These are phyloP conservation scores for Silybum marianum DNA, from an alignment of 129 eudicot genomes.

Conservation along the genomic window DNA sequence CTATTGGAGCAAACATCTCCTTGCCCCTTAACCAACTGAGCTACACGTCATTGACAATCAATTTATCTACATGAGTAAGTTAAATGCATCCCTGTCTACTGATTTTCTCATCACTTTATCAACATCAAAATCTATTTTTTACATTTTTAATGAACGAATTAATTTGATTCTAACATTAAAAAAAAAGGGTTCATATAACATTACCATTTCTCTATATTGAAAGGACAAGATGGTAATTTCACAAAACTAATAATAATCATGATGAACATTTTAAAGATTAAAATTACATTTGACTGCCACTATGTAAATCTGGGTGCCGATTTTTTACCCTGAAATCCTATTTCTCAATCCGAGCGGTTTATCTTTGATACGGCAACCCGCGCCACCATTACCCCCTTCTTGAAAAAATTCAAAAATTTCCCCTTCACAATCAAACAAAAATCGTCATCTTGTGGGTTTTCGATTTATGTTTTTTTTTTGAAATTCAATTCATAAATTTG, in stretches of 20 bases:
- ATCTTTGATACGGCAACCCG: slow-evolving; percentile 25
- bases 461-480: neutral
- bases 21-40: too few relatives aligned
- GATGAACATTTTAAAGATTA: neutral
- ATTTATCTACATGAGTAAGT: too few relatives aligned
- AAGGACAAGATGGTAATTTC: neutral
- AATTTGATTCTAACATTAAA: too few relatives aligned
- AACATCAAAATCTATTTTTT: too few relatives aligned
- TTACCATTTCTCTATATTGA: neutral
- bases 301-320: neutral
- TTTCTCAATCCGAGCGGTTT: too few relatives aligned
- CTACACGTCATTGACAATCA: too few relatives aligned
- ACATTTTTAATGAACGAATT: too few relatives aligned
- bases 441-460: slow-evolving; percentile 13
- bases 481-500: slow-evolving; percentile 6
- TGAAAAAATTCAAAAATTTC: slow-evolving; percentile 28
- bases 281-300: slow-evolving; percentile 18
- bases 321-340: neutral
- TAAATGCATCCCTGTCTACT: too few relatives aligned
- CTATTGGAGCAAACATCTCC: too few relatives aligned
- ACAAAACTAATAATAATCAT: neutral
- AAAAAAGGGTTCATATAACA: too few relatives aligned
- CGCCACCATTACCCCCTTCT: slow-evolving; percentile 27
- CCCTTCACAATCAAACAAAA: slow-evolving; percentile 17
- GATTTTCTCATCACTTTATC: too few relatives aligned